Conservation (phyloP, 129 eudicot species). For the Smallanthus sonchifolius region DNA sequence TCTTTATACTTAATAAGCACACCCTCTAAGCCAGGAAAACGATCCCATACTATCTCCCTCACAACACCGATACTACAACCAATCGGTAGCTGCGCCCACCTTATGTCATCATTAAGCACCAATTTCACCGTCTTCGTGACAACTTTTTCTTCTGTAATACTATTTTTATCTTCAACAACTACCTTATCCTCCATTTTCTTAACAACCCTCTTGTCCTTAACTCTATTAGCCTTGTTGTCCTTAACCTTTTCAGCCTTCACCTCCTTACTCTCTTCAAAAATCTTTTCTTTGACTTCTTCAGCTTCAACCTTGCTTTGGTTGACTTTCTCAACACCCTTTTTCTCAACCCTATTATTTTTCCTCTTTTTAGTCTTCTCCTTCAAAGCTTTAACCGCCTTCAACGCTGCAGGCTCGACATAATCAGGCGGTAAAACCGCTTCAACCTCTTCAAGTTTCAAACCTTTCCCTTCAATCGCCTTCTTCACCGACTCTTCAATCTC, state of each 20-base stretch:
- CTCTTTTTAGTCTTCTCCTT: constrained; percentile 54
- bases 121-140: constrained; percentile 62
- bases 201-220: constrained; percentile 33
- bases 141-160: constrained; percentile 50
- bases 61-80: constrained; percentile 59
- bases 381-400: constrained; percentile 26
- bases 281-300: constrained; percentile 31
- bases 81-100: constrained; percentile 67
- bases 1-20: constrained; percentile 85
- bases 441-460: constrained; percentile 49
- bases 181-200: constrained; percentile 55
- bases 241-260: constrained; percentile 25
- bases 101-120: constrained; percentile 86
- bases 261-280: constrained; percentile 25
- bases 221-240: constrained; percentile 33
- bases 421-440: constrained; percentile 46
- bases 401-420: constrained; percentile 30
- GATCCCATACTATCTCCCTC: constrained; percentile 76
- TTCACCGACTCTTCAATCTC: constrained; percentile 60
- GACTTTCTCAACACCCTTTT: constrained; percentile 25
- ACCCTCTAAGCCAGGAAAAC: constrained; percentile 79
- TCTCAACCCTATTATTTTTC: constrained; percentile 42
- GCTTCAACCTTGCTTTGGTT: constrained; percentile 16
- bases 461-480: constrained; percentile 54
- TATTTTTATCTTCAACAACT: constrained; percentile 66